These are phyloP conservation scores for Phalaenopsis hybrid DNA, from an alignment of 116 monocot species.

Conservation along the genomic window DNA sequence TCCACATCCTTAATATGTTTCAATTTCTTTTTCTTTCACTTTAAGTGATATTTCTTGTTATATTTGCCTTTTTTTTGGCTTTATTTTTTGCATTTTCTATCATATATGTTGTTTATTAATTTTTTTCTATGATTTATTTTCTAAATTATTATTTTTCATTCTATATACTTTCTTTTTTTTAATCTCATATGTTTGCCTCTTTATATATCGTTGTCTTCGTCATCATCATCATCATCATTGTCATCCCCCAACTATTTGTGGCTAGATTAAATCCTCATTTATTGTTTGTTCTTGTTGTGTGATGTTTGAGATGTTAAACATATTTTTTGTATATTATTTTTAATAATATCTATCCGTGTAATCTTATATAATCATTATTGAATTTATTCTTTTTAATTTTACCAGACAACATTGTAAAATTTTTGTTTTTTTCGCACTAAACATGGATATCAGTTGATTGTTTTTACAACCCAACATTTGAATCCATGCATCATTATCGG, in stretches of 20 bases:
- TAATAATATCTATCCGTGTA: no score
- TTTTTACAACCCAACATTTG: no score
- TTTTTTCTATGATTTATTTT: background rate
- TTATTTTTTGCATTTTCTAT: background rate
- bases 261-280: no score
- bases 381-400: no score
- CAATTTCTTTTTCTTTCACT: background rate
- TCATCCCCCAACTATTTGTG: background rate
- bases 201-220: background rate
- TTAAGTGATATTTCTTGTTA: background rate
- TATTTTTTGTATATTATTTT: no score
- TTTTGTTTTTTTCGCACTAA: no score
- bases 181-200: background rate
- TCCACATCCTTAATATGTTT: background rate
- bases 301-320: no score
- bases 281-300: no score
- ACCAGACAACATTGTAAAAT: no score
- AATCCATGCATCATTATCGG: no score
- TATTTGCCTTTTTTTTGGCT: background rate
- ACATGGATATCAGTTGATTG: no score
- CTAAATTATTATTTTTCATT: background rate
- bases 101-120: background rate
- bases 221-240: background rate
- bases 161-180: background rate
- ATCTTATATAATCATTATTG: no score